These are phyloP conservation scores for Globisporangium nunn DNA, from an alignment of 352 stramenopile genomes.

Conservation along the genomic window DNA sequence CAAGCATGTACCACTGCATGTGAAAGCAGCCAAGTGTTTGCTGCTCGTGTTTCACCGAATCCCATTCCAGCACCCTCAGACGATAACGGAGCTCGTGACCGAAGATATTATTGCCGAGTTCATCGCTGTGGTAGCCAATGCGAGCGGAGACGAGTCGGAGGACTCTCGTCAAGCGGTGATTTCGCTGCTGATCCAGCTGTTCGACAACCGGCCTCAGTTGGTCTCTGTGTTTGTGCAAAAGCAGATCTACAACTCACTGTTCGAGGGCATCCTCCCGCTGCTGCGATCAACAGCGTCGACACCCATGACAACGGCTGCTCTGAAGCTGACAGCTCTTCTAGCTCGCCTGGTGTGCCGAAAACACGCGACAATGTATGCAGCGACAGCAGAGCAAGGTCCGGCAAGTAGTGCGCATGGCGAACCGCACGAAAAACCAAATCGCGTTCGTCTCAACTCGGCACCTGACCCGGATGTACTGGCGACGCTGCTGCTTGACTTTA, in stretches of 20 bases:
- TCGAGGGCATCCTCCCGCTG: conserved; percentile 40
- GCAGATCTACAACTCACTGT: conserved; percentile 49
- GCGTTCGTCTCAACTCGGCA: conserved; percentile 37
- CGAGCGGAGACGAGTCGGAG: conserved; percentile 46
- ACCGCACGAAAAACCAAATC: conserved; percentile 7
- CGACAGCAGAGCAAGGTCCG: neutral
- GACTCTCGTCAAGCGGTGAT: conserved; percentile 61
- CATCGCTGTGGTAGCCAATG: conserved; percentile 40
- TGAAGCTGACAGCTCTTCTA: conserved; percentile 55
- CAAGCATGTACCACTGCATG: conserved; percentile 47
- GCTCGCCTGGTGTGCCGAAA: conserved; percentile 46
- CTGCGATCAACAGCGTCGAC: conserved; percentile 32
- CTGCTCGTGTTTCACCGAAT: conserved; percentile 48
- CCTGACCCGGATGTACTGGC: conserved; percentile 57
- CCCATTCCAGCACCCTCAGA: conserved; percentile 19
- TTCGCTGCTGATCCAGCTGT: conserved; percentile 54
- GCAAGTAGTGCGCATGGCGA: neutral
- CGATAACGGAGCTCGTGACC: conserved; percentile 38
- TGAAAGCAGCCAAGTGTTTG: conserved; percentile 66
- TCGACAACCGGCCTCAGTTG: conserved; percentile 46
- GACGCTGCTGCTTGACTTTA: conserved; percentile 62
- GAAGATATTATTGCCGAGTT: conserved; percentile 46
- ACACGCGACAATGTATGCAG: conserved; percentile 10
- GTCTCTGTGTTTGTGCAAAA: conserved; percentile 52
- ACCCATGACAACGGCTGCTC: conserved; percentile 23